These are phyloP conservation scores for Claviceps sorghi DNA, from an alignment of 2,329 filamentous ascomycete species.

Conservation along the genomic window DNA sequence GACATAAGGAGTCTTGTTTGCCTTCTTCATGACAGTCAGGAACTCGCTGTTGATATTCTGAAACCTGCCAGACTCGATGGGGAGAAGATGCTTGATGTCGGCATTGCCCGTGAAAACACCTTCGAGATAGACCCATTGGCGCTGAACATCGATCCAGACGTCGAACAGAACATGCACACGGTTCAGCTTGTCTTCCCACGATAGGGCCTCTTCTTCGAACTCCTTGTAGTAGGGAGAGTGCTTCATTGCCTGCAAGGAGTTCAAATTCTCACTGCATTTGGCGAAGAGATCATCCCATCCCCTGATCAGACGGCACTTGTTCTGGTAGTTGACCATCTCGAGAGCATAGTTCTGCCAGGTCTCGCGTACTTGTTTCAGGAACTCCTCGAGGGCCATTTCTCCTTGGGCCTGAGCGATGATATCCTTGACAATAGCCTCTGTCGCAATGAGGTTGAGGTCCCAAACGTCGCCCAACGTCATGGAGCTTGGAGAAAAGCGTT, in stretches of 20 bases:
- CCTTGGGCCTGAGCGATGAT: constrained; percentile 94
- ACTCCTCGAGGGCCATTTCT: constrained; percentile 96
- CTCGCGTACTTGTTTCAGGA: constrained; percentile 88
- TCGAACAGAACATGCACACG: constrained; percentile 95
- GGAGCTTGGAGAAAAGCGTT: constrained; percentile 83
- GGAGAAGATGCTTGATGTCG: constrained; percentile 95
- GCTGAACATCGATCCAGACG: constrained; percentile 99
- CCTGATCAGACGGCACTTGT: constrained; percentile 91
- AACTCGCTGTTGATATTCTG: constrained; percentile 99
- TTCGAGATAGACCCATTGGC: constrained; percentile 98
- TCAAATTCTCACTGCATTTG: constrained; percentile 95
- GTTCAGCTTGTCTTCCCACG: constrained; percentile 97
- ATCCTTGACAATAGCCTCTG: constrained; percentile 75
- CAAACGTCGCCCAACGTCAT: constrained; percentile 98
- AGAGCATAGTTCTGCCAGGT: constrained; percentile 92
- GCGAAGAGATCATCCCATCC: constrained; percentile 98
- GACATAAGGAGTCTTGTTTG: constrained; percentile 89
- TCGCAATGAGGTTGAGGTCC: constrained; percentile 84
- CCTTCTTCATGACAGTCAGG: constrained; percentile 98
- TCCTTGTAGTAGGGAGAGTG: constrained; percentile 99
- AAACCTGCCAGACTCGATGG: constrained; percentile 91
- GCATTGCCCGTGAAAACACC: constrained; percentile 97
- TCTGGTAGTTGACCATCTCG: constrained; percentile 93
- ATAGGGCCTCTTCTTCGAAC: constrained; percentile 91
- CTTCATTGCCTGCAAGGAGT: constrained; percentile 95